Evolutionary conservation across 164 flowering plant species (phyloP).

Genomic region (Taxillus chinensis): DNA sequence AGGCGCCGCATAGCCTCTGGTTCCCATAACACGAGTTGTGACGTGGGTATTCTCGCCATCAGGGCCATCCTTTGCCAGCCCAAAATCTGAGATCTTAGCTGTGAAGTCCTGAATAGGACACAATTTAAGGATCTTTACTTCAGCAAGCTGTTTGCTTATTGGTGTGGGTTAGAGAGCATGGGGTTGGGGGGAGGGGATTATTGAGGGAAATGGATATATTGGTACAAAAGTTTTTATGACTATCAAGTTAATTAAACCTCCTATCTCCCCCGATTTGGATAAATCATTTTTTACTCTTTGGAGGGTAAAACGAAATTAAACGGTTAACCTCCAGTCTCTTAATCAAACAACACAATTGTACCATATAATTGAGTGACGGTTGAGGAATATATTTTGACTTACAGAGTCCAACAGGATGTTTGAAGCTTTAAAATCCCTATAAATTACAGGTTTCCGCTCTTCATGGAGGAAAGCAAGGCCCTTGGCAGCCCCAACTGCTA

Average conservation of each 20-base stretch:
- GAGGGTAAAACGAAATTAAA: too few species aligned
- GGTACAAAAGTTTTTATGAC: too few species aligned
- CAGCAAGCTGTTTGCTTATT: too few species aligned
- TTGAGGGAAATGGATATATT: too few species aligned
- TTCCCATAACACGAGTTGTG: constrained; percentile 77
- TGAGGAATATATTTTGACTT: constrained; percentile 10
- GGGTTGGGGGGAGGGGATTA: background rate
- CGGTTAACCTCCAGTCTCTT: too few species aligned
- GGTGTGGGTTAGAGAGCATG: background rate
- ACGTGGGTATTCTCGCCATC: constrained; percentile 66
- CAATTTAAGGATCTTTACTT: too few species aligned
- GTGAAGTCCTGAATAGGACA: constrained; percentile 46
- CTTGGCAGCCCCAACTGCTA: constrained; percentile 81
- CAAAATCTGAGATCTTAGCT: constrained; percentile 83
- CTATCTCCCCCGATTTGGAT: too few species aligned
- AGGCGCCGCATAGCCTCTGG: constrained; percentile 89
- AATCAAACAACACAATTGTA: too few species aligned
- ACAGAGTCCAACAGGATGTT: constrained; percentile 73
- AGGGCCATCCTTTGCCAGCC: constrained; percentile 80
- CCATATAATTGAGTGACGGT: too few species aligned
- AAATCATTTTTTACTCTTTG: too few species aligned
- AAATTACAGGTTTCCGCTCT: constrained; percentile 66
- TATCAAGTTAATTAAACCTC: too few species aligned
- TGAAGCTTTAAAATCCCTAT: constrained; percentile 79
- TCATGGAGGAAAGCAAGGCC: constrained; percentile 82